Evolutionary conservation across 176 grass and related monocot genomes (phyloP).

Genomic region (Avena sativa): DNA sequence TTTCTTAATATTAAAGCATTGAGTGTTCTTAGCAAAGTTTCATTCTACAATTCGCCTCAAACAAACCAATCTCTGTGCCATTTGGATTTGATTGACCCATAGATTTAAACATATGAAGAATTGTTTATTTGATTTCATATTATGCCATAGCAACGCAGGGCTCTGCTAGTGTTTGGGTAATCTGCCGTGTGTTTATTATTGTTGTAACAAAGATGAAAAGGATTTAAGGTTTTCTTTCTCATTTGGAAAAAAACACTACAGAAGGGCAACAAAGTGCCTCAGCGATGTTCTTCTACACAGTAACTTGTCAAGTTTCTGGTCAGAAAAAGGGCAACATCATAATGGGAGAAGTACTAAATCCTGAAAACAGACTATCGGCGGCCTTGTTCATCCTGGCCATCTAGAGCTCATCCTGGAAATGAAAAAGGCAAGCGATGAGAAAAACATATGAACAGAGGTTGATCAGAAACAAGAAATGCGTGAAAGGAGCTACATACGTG

Average conservation of each 20-base stretch:
- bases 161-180: too few species aligned
- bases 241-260: constrained; percentile 36
- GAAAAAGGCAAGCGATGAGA: constrained; percentile 4
- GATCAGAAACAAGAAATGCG: neutral
- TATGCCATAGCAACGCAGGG: too few species aligned
- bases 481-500: constrained; percentile 7
- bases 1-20: too few species aligned
- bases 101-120: too few species aligned
- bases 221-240: neutral
- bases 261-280: constrained; percentile 36
- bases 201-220: too few species aligned
- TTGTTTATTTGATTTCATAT: too few species aligned
- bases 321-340: constrained; percentile 41
- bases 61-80: too few species aligned
- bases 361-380: neutral
- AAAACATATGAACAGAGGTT: neutral
- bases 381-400: constrained; percentile 30
- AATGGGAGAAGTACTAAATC: constrained; percentile 53
- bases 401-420: constrained; percentile 82
- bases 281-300: constrained; percentile 41
- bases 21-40: too few species aligned
- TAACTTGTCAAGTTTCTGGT: constrained; percentile 48
- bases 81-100: too few species aligned
- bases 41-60: too few species aligned
- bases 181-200: too few species aligned